Percentiles rank a stretch among this genome's conserved stretches.
phyloP scores from a whole-genome alignment of 441 rosid genomes.

The Jatropha podagrica region DNA sequence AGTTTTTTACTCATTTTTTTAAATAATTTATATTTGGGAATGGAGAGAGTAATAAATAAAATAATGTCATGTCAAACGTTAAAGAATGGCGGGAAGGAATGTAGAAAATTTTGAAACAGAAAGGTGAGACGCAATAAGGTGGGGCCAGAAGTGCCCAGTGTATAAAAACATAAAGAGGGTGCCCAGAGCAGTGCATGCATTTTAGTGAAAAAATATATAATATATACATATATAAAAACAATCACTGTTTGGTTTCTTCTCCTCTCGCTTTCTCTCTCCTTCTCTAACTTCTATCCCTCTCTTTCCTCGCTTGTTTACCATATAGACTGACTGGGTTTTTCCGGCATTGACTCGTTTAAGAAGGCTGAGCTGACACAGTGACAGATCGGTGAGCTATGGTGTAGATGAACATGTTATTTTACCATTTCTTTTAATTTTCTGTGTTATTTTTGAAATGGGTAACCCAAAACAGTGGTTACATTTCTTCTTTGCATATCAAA shows the following conservation, averaged over 20 bases:
- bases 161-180: slow-evolving; percentile 4
- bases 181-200: slow-evolving; percentile 11
- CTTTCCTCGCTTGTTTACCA: slow-evolving; percentile 19
- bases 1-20: neutral
- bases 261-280: slow-evolving; percentile 13
- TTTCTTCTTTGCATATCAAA: slow-evolving; percentile 17
- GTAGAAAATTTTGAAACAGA: neutral
- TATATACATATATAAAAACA: neutral
- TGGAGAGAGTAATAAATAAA: neutral
- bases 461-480: slow-evolving; percentile 21
- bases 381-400: slow-evolving; percentile 51
- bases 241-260: neutral
- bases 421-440: slow-evolving; percentile 17
- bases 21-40: neutral
- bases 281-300: slow-evolving; percentile 17
- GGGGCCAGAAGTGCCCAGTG: neutral
- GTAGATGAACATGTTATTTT: slow-evolving; percentile 16
- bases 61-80: neutral
- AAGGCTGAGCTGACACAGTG: slow-evolving; percentile 29
- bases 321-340: slow-evolving; percentile 36
- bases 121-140: neutral
- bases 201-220: slow-evolving; percentile 3
- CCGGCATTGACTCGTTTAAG: slow-evolving; percentile 57
- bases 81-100: neutral
- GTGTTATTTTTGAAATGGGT: neutral